These are phyloP conservation scores for Saccharum officinarum DNA, from an alignment of 176 grass and related monocot species.

Conservation along the genomic window DNA sequence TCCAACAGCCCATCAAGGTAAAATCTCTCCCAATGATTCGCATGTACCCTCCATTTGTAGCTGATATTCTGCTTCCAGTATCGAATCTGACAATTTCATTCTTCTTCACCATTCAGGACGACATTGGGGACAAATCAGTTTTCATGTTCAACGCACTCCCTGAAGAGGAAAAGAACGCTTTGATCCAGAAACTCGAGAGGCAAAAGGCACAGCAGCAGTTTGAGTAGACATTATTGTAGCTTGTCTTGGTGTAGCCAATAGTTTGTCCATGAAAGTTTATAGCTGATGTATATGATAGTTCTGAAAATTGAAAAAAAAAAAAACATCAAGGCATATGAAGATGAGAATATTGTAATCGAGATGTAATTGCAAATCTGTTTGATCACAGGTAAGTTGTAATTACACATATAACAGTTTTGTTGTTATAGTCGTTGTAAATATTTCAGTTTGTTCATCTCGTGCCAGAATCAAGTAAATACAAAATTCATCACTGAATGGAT, in stretches of 20 bases:
- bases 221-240: slow-evolving; percentile 35
- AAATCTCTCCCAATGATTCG: not conserved
- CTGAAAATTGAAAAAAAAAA: not conserved
- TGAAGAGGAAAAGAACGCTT: slow-evolving; percentile 79
- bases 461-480: not conserved
- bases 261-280: not conserved
- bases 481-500: not conserved
- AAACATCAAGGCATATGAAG: not conserved
- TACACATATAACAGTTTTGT: not conserved
- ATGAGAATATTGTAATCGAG: not conserved
- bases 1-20: slow-evolving; percentile 96
- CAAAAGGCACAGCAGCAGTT: slow-evolving; percentile 35
- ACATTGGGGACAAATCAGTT: slow-evolving; percentile 89
- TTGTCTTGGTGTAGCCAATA: not conserved
- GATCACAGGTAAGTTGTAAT: not conserved
- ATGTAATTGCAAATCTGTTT: not conserved
- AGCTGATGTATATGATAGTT: slow-evolving; percentile 9
- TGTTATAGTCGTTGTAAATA: not conserved
- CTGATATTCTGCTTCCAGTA: not conserved
- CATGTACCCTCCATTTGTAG: not conserved
- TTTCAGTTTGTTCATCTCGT: not conserved
- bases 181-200: slow-evolving; percentile 63
- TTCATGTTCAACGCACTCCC: slow-evolving; percentile 93
- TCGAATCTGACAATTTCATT: not conserved
- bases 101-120: slow-evolving; percentile 49